These are phyloP conservation scores for Xylaria grammica DNA, from an alignment of 495 filamentous ascomycete species.

Conservation along the genomic window DNA sequence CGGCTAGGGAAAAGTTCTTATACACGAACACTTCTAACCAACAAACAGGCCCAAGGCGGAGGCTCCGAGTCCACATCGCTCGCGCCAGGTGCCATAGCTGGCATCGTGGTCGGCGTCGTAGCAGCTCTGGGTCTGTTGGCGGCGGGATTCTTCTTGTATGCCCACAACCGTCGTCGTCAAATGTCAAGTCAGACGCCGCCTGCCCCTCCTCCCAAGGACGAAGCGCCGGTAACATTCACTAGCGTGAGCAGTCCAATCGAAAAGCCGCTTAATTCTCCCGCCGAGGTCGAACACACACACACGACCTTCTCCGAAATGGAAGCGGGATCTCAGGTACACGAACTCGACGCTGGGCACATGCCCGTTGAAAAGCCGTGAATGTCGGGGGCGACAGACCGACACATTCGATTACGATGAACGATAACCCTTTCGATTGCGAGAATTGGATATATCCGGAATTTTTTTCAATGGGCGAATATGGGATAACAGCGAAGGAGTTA, in stretches of 20 bases:
- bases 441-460: too few relatives aligned
- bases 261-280: not conserved
- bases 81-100: conserved; percentile 23
- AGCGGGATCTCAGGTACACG: not conserved
- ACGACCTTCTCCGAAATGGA: conserved; percentile 2
- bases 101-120: conserved; percentile 27
- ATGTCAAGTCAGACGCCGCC: not conserved
- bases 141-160: conserved; percentile 7
- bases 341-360: conserved; percentile 4
- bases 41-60: conserved; percentile 1
- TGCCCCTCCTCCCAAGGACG: not conserved
- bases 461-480: too few relatives aligned
- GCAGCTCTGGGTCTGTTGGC: conserved; percentile 6
- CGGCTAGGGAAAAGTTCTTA: not conserved
- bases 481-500: too few relatives aligned
- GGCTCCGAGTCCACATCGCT: not conserved
- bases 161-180: conserved; percentile 13
- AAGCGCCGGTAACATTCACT: not conserved
- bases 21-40: not conserved
- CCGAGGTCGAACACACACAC: not conserved
- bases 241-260: not conserved
- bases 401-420: not conserved
- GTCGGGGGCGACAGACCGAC: not conserved
- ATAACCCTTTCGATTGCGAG: too few relatives aligned
- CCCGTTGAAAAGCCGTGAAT: conserved; percentile 17